A percentile compares a stretch with the other conserved stretches of the same genome.
Evolutionary conservation across 306 rosid genomes (phyloP).

Genomic region (barrel medic (Medicago truncatula)): DNA sequence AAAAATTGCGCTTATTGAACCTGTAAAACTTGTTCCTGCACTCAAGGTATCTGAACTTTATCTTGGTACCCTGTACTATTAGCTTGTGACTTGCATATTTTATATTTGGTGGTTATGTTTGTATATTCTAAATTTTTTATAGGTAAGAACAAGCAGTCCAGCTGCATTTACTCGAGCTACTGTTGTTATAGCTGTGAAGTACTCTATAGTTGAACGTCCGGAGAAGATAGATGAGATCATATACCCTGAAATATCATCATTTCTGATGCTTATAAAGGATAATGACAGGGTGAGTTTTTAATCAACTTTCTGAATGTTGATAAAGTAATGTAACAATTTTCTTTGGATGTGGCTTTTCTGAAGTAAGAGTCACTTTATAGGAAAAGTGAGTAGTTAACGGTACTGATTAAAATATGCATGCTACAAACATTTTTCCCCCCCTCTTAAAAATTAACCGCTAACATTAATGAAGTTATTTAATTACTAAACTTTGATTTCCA

Average conservation of each 20-base stretch:
- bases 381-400: not conserved
- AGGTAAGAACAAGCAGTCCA: constrained; percentile 89
- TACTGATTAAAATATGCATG: not conserved
- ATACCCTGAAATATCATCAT: constrained; percentile 92
- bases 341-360: not conserved
- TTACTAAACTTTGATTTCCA: not conserved
- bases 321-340: constrained; percentile 10
- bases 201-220: constrained; percentile 95
- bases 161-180: constrained; percentile 99
- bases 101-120: constrained; percentile 39
- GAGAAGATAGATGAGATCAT: constrained; percentile 96
- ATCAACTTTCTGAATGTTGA: constrained; percentile 26
- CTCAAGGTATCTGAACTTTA: constrained; percentile 71
- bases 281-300: constrained; percentile 78
- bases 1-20: constrained; percentile 96
- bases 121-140: constrained; percentile 32
- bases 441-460: not conserved
- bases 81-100: constrained; percentile 29
- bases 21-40: constrained; percentile 94
- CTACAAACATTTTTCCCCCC: not conserved
- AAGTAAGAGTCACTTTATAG: not conserved
- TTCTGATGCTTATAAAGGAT: constrained; percentile 97
- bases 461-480: constrained; percentile 1
- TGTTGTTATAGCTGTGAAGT: constrained; percentile 97
- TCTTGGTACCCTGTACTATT: constrained; percentile 26